Evolutionary conservation across 768 basidiomycete genomes (phyloP).

Genomic region (Dentipellis sp.): DNA sequence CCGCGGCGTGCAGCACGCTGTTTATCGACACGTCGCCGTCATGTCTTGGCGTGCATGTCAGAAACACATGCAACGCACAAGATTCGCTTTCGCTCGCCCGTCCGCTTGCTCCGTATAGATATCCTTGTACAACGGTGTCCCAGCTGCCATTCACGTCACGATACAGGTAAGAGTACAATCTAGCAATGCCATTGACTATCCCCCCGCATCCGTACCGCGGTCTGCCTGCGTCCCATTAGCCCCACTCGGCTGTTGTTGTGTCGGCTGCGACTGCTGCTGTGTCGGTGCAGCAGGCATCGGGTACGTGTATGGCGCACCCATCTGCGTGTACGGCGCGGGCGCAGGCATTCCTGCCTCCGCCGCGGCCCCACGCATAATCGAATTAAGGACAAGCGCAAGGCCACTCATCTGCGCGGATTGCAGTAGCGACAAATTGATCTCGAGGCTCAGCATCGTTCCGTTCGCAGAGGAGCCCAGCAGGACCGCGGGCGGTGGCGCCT

Average conservation of each 20-base stretch:
- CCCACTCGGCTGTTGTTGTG: too few relatives aligned
- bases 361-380: slow-evolving; percentile 46
- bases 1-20: neutral
- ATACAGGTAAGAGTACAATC: too few relatives aligned
- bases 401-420: slow-evolving; percentile 74
- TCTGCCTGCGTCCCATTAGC: too few relatives aligned
- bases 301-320: slow-evolving; percentile 13
- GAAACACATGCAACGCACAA: too few relatives aligned
- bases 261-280: neutral
- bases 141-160: too few relatives aligned
- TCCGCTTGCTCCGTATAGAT: too few relatives aligned
- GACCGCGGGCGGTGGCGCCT: slow-evolving; percentile 68
- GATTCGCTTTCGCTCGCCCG: too few relatives aligned
- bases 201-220: too few relatives aligned
- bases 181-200: too few relatives aligned
- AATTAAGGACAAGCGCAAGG: slow-evolving; percentile 60
- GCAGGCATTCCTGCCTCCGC: slow-evolving; percentile 15
- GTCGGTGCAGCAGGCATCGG: slow-evolving; percentile 3
- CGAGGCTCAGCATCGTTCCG: slow-evolving; percentile 63
- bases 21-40: neutral
- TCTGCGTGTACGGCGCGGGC: slow-evolving; percentile 9
- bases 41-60: neutral
- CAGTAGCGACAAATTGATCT: slow-evolving; percentile 69
- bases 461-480: slow-evolving; percentile 63
- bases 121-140: too few relatives aligned